Evolutionary conservation across 2,329 filamentous ascomycete species (phyloP), one percentile per base, ranked within the genome.

Genomic region (Uncinocarpus reesii): DNA sequence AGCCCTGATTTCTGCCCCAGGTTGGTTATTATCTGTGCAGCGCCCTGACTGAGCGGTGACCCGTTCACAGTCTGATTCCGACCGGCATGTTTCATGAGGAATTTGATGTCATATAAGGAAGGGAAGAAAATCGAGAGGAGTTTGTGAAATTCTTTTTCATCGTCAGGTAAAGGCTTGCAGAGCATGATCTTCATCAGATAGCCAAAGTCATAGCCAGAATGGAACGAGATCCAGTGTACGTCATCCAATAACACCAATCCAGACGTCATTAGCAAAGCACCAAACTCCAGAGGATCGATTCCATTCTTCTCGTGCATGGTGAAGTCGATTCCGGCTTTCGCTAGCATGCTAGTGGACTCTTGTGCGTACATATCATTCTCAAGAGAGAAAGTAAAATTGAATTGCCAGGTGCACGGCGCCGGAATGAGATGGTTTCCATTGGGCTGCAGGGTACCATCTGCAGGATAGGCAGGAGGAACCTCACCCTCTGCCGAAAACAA

Each of bases 351-450:
- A 56, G 95, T 95, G 13, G 88, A 95, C 50, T 88, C 84, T 63
- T 95, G 84, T 54, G 93, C 92, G 69, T 93, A 96, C 92, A 98
- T 98, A 68, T 98, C 92, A 32, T 90, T 81, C 56, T 92, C 85
- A 7, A 95, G 75, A 1, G 87, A 92, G 67, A 96, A 98, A 58
- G 89, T 84, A 70, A 98, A 98, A 73, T 98, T 96, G 76, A 98
- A 98, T 58, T 95, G 90, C 92, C 92, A 98, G 15, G 90, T 93
- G 62, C 85, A 93, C 13, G 86, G 90, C 51, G 87, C 81, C 29
- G 66, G 65, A n/a, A 73, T 63, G 47, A 77, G 68, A 54, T 73
- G 73, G 53, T 72, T 74, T 16, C 66, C 68, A 54, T 77, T 75
- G 21, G 68, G 66, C 54, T 71, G 68, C 36, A 72, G 65, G 53